Base-by-base conservation (phyloP, 2,329 filamentous ascomycete species). In the Exophiala dermatitidis region DNA sequence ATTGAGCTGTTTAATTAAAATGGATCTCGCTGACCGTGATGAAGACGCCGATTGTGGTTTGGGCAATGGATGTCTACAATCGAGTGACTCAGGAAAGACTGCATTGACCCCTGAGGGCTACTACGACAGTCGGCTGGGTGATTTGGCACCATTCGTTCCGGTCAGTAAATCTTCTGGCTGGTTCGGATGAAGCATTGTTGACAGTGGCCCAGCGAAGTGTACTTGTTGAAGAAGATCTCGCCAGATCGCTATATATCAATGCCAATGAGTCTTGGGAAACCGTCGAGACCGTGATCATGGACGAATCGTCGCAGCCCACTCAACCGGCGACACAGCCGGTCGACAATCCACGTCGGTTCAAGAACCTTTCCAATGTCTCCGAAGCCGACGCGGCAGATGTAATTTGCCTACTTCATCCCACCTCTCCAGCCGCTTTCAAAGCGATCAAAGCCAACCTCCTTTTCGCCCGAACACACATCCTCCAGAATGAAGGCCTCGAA, bases 371-470 rank as follows among this genome's bases (percentile, higher is more conserved):
- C 38, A 88, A 88, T 52, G 83, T 96, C 57, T 85, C 80, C 49
- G 85, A 90, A 62, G 80, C 87, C 60, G 90, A 95, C 67, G 80
- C 93, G 46, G 81, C 88, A 57, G 90, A 96, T 70, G 88, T 96
- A 62, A 81, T 95, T 60, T 94, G 90, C 71, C 83, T 96, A 53
- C 78, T 97, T 30, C 84, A 94, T 62, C 90, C 91, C 7, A 82
- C 81, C 60, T 88, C 89, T 2, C 76, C 81, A 37, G 79, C 80
- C 26, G 88, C 91, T 19, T 83, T 85, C 59, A 74, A 76, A 58
- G 86, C 90, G 62, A 82, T 91, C n/a, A 70, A 74, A 40, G 70
- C 74, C 2, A 81, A 81, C 19, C 76, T 79, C 7, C 60, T 70
- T 6, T 59, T 64, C 5, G 68, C 71, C n/a, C 79, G 78, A 3